Percentiles rank a stretch among this genome's conserved stretches.
Evolutionary conservation across 768 basidiomycete genomes (phyloP).

Genomic region (Ephemerocybe angulata): DNA sequence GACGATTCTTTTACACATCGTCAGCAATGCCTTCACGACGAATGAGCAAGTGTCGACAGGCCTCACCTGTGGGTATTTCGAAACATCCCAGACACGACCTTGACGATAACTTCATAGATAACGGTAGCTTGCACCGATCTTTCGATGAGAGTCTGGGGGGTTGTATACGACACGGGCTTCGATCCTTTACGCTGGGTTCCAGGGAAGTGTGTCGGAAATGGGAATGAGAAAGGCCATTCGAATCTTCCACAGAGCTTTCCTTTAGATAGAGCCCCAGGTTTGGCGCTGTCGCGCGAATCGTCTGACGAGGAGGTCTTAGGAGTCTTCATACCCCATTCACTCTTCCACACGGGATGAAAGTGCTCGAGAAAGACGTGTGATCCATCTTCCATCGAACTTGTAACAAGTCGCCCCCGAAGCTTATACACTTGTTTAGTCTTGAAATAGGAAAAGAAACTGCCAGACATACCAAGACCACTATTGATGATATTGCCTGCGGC

Average conservation of each 20-base stretch:
- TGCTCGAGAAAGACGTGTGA: constrained; percentile 21
- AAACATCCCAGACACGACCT: constrained; percentile 27
- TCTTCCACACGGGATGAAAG: constrained; percentile 21
- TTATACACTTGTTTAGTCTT: background rate
- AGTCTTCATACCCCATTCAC: constrained; percentile 18
- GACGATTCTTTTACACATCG: constrained; percentile 26
- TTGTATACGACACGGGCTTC: constrained; percentile 6
- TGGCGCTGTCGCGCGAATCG: too few species aligned
- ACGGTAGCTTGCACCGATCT: constrained; percentile 21
- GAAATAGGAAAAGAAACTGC: background rate
- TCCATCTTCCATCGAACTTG: constrained; percentile 15
- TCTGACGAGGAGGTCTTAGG: background rate
- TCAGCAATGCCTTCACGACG: too few species aligned
- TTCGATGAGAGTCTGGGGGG: constrained; percentile 32
- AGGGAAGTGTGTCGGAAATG: constrained; percentile 24
- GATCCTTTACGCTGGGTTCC: constrained; percentile 5
- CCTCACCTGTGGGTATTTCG: background rate
- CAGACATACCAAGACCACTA: constrained; percentile 5
- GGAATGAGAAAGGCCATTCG: constrained; percentile 30
- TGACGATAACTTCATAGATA: constrained; percentile 27
- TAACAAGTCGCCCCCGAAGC: constrained; percentile 25
- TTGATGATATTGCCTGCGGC: constrained; percentile 1
- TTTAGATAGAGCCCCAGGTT: background rate
- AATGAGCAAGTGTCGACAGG: too few species aligned
- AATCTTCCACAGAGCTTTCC: constrained; percentile 25